Conservation (phyloP, 2,329 filamentous ascomycete species). For the Diaporthe destruens region DNA sequence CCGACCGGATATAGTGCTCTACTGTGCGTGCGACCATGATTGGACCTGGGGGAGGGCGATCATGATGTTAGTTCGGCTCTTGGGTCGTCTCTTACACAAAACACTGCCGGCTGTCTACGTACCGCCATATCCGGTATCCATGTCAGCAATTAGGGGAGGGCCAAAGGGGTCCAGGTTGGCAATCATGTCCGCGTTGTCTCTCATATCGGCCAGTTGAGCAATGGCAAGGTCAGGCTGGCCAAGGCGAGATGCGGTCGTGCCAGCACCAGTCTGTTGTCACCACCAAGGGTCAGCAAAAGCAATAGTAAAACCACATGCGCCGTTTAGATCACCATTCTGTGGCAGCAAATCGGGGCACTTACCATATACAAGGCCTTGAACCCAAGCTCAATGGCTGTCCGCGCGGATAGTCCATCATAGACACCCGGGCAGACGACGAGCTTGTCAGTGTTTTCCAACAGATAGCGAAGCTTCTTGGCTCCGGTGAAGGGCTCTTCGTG, state of each 20-base stretch:
- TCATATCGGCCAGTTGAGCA: conserved; percentile 65
- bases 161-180: conserved; percentile 60
- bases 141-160: conserved; percentile 64
- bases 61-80: conserved; percentile 1
- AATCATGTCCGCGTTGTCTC: conserved; percentile 65
- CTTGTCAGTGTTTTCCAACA: conserved; percentile 51
- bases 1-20: conserved; percentile 65
- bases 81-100: background rate
- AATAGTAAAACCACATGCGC: background rate
- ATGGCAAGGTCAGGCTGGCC: conserved; percentile 74
- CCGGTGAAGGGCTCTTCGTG: conserved; percentile 39
- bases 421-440: conserved; percentile 70
- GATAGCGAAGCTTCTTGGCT: conserved; percentile 42
- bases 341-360: conserved; percentile 39
- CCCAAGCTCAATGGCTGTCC: conserved; percentile 67
- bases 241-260: conserved; percentile 70
- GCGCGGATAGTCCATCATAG: conserved; percentile 72
- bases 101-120: conserved; percentile 36
- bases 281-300: background rate
- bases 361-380: conserved; percentile 75
- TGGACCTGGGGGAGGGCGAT: conserved; percentile 46
- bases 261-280: conserved; percentile 66
- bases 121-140: conserved; percentile 68
- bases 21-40: conserved; percentile 57
- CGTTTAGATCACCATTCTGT: too few relatives aligned